These are phyloP conservation scores for Hippophae tibetana DNA, from an alignment of 306 rosid genomes.

Conservation along the genomic window DNA sequence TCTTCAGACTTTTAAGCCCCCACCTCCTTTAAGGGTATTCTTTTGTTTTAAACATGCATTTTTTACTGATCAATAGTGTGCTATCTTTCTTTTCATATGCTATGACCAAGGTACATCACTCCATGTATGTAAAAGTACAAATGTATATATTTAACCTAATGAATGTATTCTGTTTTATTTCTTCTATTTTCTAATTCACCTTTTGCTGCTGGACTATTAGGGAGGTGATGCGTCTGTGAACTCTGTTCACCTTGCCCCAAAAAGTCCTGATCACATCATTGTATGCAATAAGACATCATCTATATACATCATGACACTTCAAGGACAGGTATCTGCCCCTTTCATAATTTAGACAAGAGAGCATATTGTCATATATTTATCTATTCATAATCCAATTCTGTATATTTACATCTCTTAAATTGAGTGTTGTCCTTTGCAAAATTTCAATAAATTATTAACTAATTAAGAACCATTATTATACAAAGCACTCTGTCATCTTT, in stretches of 20 bases:
- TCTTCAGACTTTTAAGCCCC: constrained; percentile 93
- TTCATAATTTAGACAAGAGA: neutral
- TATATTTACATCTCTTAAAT: no score
- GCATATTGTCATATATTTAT: neutral
- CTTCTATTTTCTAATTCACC: neutral
- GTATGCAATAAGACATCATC: constrained; percentile 97
- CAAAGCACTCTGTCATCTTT: no score
- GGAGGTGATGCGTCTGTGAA: constrained; percentile 99
- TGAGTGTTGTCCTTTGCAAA: no score
- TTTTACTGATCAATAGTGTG: constrained; percentile 12
- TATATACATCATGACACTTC: constrained; percentile 90
- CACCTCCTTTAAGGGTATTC: constrained; percentile 85
- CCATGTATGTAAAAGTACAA: no score
- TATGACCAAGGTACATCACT: neutral
- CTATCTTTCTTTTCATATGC: neutral
- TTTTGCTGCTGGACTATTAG: constrained; percentile 34
- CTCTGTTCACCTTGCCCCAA: constrained; percentile 90
- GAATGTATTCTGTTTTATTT: neutral
- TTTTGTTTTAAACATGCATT: constrained; percentile 1
- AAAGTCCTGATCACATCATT: constrained; percentile 70
- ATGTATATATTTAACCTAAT: neutral
- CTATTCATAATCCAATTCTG: neutral
- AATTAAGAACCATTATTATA: no score
- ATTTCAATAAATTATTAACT: no score
- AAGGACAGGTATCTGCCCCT: constrained; percentile 75